These are phyloP conservation scores for Exutisphaerella laricina DNA, from an alignment of 2,329 filamentous ascomycete genomes.

Conservation along the genomic window DNA sequence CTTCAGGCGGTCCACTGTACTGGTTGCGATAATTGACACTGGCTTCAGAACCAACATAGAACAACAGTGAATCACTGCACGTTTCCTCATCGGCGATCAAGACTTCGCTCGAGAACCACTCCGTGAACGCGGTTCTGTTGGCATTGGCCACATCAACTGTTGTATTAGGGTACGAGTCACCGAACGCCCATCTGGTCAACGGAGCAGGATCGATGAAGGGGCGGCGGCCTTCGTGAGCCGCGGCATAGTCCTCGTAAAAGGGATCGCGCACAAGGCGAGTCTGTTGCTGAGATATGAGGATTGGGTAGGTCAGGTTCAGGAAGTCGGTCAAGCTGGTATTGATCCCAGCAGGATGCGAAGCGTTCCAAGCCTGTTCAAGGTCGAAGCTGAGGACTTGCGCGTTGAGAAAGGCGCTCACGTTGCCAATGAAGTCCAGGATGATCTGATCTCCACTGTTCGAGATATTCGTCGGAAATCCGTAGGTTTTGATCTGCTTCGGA, in stretches of 20 bases:
- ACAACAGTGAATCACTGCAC: constrained; percentile 47
- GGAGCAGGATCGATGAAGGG: constrained; percentile 50
- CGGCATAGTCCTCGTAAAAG: constrained; percentile 48
- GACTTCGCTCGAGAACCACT: constrained; percentile 46
- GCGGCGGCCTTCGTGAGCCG: constrained; percentile 39
- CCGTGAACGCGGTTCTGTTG: constrained; percentile 47
- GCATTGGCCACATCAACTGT: constrained; percentile 40
- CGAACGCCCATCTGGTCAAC: constrained; percentile 45
- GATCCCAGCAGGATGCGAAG: constrained; percentile 30
- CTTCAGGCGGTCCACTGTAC: constrained; percentile 39
- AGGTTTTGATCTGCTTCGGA: constrained; percentile 39
- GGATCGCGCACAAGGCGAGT: constrained; percentile 43
- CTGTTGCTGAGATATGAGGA: constrained; percentile 47
- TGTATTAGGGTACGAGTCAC: constrained; percentile 36
- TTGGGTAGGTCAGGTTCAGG: constrained; percentile 43
- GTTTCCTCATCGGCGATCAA: constrained; percentile 38
- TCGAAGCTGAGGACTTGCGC: constrained; percentile 36
- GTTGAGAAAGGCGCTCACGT: constrained; percentile 40
- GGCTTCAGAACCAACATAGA: constrained; percentile 44
- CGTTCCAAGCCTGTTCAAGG: constrained; percentile 34
- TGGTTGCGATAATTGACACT: constrained; percentile 42
- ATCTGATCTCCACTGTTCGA: constrained; percentile 36
- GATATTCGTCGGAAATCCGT: constrained; percentile 39
- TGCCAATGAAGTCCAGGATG: constrained; percentile 40
- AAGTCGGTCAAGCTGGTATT: constrained; percentile 32